Percentiles rank a stretch among this genome's conserved stretches.
Conservation (phyloP, 257 asterid genomes). For the Capsicum baccatum region DNA sequence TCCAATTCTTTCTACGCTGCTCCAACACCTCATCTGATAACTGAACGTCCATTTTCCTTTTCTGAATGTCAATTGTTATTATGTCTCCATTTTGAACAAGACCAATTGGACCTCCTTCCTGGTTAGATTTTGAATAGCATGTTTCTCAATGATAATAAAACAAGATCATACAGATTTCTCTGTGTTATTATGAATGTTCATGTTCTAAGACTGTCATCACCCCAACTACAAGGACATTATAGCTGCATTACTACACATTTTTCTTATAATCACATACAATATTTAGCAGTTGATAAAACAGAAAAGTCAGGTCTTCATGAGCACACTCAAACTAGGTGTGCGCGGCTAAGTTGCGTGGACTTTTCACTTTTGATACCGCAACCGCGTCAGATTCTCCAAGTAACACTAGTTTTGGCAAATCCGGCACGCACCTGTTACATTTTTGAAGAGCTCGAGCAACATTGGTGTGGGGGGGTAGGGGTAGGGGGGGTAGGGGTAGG, state of each 20-base stretch:
- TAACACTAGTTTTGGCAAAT: too few species aligned
- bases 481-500: too few species aligned
- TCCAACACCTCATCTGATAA: slow-evolving; percentile 70
- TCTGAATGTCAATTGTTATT: slow-evolving; percentile 70
- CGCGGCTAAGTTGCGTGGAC: too few species aligned
- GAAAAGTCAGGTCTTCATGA: background rate
- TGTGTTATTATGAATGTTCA: background rate
- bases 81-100: slow-evolving; percentile 77
- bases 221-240: background rate
- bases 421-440: too few species aligned
- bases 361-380: too few species aligned
- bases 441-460: too few species aligned
- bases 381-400: too few species aligned
- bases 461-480: too few species aligned
- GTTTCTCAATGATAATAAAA: background rate
- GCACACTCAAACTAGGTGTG: background rate
- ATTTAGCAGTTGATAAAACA: background rate
- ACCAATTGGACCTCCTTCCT: slow-evolving; percentile 98
- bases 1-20: slow-evolving; percentile 80
- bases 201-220: background rate
- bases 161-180: background rate
- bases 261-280: background rate
- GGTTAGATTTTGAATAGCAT: slow-evolving; percentile 34
- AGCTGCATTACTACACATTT: background rate
- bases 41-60: slow-evolving; percentile 69